Conservation (phyloP, 495 filamentous ascomycete genomes). For the Aspergillus ostianus region DNA sequence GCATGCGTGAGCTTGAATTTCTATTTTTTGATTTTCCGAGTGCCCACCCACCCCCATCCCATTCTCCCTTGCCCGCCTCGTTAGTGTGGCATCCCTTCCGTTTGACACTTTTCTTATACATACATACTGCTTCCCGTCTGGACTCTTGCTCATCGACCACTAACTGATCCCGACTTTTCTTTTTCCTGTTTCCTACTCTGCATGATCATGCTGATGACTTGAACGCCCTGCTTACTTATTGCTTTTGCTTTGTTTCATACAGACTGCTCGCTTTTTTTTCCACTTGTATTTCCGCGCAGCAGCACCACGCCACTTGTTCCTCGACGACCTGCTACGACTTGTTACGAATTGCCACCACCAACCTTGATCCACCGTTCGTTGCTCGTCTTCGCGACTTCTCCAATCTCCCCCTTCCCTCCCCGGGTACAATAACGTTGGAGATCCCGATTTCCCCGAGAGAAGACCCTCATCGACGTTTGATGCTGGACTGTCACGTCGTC, state of each 20-base stretch:
- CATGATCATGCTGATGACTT: conserved; percentile 16
- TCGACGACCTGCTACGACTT: conserved; percentile 27
- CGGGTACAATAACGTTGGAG: conserved; percentile 19
- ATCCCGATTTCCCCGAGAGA: neutral
- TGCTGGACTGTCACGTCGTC: conserved; percentile 28
- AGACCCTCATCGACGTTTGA: conserved; percentile 18
- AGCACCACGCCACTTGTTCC: conserved; percentile 2
- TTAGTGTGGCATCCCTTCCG: conserved; percentile 28
- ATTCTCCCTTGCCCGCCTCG: conserved; percentile 21
- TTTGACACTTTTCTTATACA: conserved; percentile 29
- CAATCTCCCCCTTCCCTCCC: conserved; percentile 9
- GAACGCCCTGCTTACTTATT: conserved; percentile 20
- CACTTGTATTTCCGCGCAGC: neutral
- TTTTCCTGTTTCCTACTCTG: conserved; percentile 8
- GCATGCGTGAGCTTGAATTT: conserved; percentile 21
- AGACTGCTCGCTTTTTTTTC: conserved; percentile 4
- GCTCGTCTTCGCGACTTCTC: conserved; percentile 16
- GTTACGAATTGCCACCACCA: conserved; percentile 25
- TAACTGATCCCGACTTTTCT: conserved; percentile 4
- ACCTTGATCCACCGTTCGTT: conserved; percentile 14
- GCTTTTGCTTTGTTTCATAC: conserved; percentile 9
- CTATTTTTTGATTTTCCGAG: conserved; percentile 33
- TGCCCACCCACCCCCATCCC: conserved; percentile 30
- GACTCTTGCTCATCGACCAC: conserved; percentile 10
- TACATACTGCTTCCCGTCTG: conserved; percentile 22